phyloP scores from a whole-genome alignment of 2,329 filamentous ascomycete species.

The Diplocarpon mali region DNA sequence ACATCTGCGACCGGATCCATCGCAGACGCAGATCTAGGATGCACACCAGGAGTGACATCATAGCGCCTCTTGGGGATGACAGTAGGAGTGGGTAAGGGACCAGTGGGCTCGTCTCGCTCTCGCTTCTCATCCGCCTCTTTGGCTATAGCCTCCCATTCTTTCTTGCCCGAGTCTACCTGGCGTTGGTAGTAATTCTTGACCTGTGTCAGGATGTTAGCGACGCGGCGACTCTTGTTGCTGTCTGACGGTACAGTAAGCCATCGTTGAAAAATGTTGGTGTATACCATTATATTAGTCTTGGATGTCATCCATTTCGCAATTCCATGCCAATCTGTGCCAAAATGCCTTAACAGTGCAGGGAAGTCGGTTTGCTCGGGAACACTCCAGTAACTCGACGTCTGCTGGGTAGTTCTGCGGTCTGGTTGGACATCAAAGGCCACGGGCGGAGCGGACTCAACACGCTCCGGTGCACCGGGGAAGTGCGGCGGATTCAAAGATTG shows the following conservation, averaged over 20 bases:
- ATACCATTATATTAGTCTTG: conserved; percentile 78
- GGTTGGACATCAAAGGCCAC: conserved; percentile 18
- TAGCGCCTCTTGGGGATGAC: conserved; percentile 40
- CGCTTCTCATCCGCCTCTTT: conserved; percentile 48
- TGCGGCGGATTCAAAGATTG: conserved; percentile 14
- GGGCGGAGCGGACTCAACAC: conserved; percentile 21
- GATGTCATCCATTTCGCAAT: conserved; percentile 74
- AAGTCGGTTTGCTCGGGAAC: conserved; percentile 74
- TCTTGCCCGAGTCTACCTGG: conserved; percentile 46
- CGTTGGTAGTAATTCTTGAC: conserved; percentile 59
- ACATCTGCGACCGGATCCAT: conserved; percentile 34
- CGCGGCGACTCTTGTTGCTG: conserved; percentile 23
- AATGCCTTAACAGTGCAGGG: conserved; percentile 57
- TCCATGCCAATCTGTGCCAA: conserved; percentile 66
- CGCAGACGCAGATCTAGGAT: conserved; percentile 37
- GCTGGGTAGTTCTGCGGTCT: conserved; percentile 28
- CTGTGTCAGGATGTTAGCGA: conserved; percentile 32
- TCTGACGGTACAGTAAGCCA: conserved; percentile 19
- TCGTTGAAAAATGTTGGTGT: conserved; percentile 27
- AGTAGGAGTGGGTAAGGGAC: conserved; percentile 47
- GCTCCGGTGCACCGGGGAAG: conserved; percentile 16
- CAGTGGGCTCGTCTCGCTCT: conserved; percentile 44
- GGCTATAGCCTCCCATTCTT: conserved; percentile 49
- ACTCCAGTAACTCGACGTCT: conserved; percentile 78
- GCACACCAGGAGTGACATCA: conserved; percentile 33